Base-by-base conservation (phyloP, 2,329 filamentous ascomycete species). In the Fonsecaea pugnacius region DNA sequence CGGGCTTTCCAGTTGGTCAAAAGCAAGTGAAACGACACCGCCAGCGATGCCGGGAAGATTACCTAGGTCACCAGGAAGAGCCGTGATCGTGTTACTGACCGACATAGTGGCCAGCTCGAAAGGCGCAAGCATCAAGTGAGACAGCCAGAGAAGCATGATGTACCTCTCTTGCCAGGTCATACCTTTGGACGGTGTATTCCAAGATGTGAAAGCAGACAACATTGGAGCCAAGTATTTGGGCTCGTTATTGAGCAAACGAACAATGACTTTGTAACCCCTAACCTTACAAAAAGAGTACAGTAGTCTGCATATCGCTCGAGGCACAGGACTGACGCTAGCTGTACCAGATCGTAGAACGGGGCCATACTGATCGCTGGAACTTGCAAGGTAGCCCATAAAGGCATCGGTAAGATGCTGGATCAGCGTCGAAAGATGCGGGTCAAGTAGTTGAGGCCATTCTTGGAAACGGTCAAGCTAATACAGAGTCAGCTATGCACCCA, bases 281-380 rank as follows among this genome's bases (percentile, higher is more conserved):
- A 98, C 89, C 78, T 99, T 99, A 83, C 92, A 97, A 66, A 99
- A 89, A 0, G 89, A 89, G 75, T 98, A 98, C 38, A 99, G 77
- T 1, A 98, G 82, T 67, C 85, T 86, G 75, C 89, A 91, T 61
- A 96, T 87, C 4, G 91, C 92, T 66, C 85, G 83, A 27, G 89
- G 84, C 0, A 91, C 78, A 0, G 88, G 83, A 53, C 73, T 76
- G 21, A 71, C 67, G 27, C 60, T 80, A 73, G 62, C 77, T 72
- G 74, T 70, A 66, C 75, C 76, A 71, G 50, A 78, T 3, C 56
- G 76, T 70, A 40, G 73, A 58, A 73, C 68, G 12, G 48, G 54
- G 12, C 38, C 48, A 63, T 68, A 68, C 40, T 60, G 63, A 27
- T 61, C 53, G 72, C 58, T 30, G 70, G 72, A 48, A 75, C 71